Conservation (phyloP, 495 filamentous ascomycete genomes). For the Penicillium verhagenii region DNA sequence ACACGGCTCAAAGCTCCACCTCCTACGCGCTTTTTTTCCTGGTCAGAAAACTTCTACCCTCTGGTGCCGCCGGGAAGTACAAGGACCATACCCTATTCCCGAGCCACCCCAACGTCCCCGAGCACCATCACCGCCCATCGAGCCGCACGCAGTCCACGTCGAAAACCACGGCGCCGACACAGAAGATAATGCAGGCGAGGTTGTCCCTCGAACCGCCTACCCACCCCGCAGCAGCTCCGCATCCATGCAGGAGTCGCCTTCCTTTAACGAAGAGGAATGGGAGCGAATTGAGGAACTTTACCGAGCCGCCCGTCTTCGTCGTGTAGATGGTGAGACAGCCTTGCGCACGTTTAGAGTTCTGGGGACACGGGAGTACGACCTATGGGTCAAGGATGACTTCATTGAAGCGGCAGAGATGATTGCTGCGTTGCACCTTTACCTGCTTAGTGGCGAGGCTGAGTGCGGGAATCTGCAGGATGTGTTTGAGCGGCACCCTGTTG, state of each 20-base stretch:
- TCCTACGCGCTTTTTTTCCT: constrained; percentile 32
- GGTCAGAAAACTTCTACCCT: constrained; percentile 27
- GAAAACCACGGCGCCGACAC: neutral
- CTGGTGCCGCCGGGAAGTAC: constrained; percentile 23
- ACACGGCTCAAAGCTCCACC: constrained; percentile 32
- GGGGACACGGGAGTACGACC: constrained; percentile 28
- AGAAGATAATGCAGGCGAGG: neutral
- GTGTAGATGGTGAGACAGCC: constrained; percentile 15
- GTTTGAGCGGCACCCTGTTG: constrained; percentile 22
- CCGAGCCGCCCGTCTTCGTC: constrained; percentile 16
- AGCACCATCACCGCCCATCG: neutral
- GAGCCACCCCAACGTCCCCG: neutral
- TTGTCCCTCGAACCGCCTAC: too few relatives aligned
- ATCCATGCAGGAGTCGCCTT: constrained; percentile 14
- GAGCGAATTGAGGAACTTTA: constrained; percentile 21
- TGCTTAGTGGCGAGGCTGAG: constrained; percentile 29
- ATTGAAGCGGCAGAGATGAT: constrained; percentile 14
- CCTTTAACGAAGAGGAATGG: constrained; percentile 21
- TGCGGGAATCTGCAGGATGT: constrained; percentile 26
- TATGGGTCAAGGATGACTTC: constrained; percentile 28
- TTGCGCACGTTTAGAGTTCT: constrained; percentile 24
- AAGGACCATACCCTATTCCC: neutral
- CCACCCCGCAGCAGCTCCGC: neutral
- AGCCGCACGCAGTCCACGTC: neutral
- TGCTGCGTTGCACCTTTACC: constrained; percentile 23